Base-by-base conservation (phyloP, 208 protist species). In the Trypanosomatidae sp. region DNA sequence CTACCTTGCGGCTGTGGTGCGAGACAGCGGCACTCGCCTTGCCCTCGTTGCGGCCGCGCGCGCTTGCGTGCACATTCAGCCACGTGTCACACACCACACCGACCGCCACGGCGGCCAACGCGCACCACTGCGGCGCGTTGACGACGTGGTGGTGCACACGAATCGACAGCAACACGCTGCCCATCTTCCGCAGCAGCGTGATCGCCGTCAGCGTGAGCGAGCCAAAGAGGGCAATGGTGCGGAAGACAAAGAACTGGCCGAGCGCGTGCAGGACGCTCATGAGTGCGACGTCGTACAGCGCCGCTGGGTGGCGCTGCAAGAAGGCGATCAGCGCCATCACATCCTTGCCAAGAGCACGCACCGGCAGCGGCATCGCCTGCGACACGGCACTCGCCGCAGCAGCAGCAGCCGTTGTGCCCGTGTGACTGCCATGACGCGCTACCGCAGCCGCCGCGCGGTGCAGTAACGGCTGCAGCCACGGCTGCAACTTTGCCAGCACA, bases 231-330 rank as follows among this genome's bases (percentile, higher is more conserved):
- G 60, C 64, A 56, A 92, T 82, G 26, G 75, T 81, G 35, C 57
- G 66, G 41, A 86, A 92, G 24, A 92, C 69, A 50, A 92, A 92
- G 8, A 86, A 41, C 45, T 92, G 83, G 6, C 83, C 83, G 8
- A 75, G 13, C 0, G 69, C 77, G 61, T 78, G 83, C 16, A 86
- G 51, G 10, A 73, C 16, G 33, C 74, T 72, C 61, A 92, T 66
- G 20, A 75, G 50, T 7, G 63, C 8, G 22, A 92, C 53, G 53
- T 92, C 83, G 2, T 58, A 24, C 2, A 58, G 35, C n/a, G 73
- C 73, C 33, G 70, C 68, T 0, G 60, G 60, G 45, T 79, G 61
- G 18, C 32, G 52, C 43, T 61, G 40, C 11, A 90, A 64, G 50
- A 90, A 87, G 25, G 22, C 2, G 19, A 67, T 8, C 10, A 70